Base-by-base conservation (phyloP, 768 basidiomycete species). In the Amanita phalloides region DNA sequence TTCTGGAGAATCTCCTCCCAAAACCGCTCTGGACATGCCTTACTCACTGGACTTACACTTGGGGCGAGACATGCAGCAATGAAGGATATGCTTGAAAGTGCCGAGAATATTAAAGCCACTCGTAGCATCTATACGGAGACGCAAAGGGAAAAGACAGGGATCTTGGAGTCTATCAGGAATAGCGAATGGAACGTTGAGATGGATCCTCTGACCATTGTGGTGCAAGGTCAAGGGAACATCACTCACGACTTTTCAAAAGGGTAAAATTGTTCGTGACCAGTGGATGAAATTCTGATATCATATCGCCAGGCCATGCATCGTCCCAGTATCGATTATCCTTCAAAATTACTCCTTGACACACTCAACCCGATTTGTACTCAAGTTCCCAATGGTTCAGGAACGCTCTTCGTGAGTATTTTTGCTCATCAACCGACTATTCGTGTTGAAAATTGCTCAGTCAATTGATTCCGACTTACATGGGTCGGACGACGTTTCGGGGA, bases 81-180 rank as follows among this genome's bases (percentile, higher is more conserved):
- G 53, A 71, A 77, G 14, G 73, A 75, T 45, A 69, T 83, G 35
- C 73, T 92, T 4, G 72, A 78, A 45, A 72, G 76, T 17, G 75
- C 78, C 8, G 81, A 82, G 59, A 70, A 67, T 42, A 74, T 75
- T 9, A 87, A 88, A 65, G 74, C 74, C 21, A 86, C 82, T 54
- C 77, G 91, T 42, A 90, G 79, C 56, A 90, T 96, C 78, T 97
- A 91, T 61, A 90, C 90, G 20, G 91, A 97, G 70, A 95, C 92
- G 4, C 79, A 77, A 55, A 73, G 85, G 45, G 82, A 92, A 65
- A 81, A 80, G 60, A 63, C 65, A 56, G 79, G 81, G 47, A 67
- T 94, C 30, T 60, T 94, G 48, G 71, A 79, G 46, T 79, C 82
- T 7, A 75, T 96, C 38, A 71, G 79, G 33, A 65, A 71, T 3